Conservation (phyloP, 2,329 filamentous ascomycete genomes). For the Parastagonospora nodorum region DNA sequence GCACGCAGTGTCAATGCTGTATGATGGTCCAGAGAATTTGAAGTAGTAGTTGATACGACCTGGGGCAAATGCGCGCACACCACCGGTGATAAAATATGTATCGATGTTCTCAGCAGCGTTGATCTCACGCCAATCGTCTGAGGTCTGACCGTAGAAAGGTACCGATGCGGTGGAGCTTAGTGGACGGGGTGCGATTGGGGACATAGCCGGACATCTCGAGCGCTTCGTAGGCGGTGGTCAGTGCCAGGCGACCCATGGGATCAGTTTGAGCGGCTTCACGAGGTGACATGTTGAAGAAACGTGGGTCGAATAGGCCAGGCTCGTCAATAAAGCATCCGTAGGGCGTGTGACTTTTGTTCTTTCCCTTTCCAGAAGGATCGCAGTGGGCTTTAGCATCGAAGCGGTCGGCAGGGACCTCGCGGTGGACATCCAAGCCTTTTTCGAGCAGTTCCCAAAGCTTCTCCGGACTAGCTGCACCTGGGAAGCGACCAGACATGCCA, state of each 20-base stretch:
- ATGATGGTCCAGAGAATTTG: constrained; percentile 74
- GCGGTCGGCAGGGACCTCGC: constrained; percentile 69
- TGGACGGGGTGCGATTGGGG: constrained; percentile 72
- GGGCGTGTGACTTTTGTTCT: constrained; percentile 77
- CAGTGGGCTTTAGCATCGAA: constrained; percentile 74
- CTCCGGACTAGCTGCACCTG: constrained; percentile 72
- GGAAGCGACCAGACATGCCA: constrained; percentile 79
- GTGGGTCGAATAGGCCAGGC: constrained; percentile 77
- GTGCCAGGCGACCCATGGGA: constrained; percentile 77
- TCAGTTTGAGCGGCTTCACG: constrained; percentile 80
- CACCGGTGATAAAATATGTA: constrained; percentile 69
- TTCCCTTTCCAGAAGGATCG: constrained; percentile 72
- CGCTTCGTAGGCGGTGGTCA: constrained; percentile 80
- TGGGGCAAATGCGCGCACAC: constrained; percentile 64
- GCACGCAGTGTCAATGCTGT: constrained; percentile 78
- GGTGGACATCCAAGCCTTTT: constrained; percentile 75
- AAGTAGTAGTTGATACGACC: constrained; percentile 78
- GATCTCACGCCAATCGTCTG: constrained; percentile 77
- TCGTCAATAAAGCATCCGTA: constrained; percentile 78
- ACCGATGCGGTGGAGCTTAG: constrained; percentile 67
- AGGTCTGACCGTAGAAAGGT: constrained; percentile 78
- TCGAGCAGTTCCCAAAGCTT: constrained; percentile 76
- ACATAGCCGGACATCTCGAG: constrained; percentile 81
- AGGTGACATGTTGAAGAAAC: constrained; percentile 87
- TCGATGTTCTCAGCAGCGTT: constrained; percentile 75